These are phyloP conservation scores for Ambrosia hybrid DNA, from an alignment of 140 eudicot genomes.

Conservation along the genomic window DNA sequence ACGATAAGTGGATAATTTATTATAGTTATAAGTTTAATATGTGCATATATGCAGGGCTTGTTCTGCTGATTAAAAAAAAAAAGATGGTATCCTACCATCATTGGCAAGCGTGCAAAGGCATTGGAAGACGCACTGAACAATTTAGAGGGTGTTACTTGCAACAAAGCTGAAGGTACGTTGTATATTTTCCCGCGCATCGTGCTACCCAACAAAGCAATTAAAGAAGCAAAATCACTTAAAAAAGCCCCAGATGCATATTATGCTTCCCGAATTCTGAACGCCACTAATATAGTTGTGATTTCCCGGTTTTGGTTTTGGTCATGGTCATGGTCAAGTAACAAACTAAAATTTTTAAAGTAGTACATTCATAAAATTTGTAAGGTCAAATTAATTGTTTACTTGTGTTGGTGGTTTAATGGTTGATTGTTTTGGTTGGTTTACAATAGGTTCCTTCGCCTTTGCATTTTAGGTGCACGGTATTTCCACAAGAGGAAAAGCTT, in stretches of 20 bases:
- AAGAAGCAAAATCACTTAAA: constrained; percentile 78
- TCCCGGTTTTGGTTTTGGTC: constrained; percentile 75
- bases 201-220: constrained; percentile 85
- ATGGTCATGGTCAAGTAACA: constrained; percentile 62
- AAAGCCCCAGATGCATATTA: constrained; percentile 80
- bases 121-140: constrained; percentile 86
- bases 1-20: too few relatives aligned
- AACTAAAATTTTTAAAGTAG: not conserved
- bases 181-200: constrained; percentile 85
- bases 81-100: constrained; percentile 80
- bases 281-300: constrained; percentile 92
- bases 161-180: constrained; percentile 99
- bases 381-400: not conserved
- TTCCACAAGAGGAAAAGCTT: constrained; percentile 94
- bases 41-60: not conserved
- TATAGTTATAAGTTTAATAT: constrained; percentile 8
- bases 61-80: constrained; percentile 14
- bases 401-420: constrained; percentile 15
- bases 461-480: constrained; percentile 95
- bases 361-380: not conserved
- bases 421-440: constrained; percentile 11
- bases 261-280: constrained; percentile 65
- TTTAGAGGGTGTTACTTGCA: constrained; percentile 95
- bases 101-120: constrained; percentile 87
- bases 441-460: constrained; percentile 78